Evolutionary conservation across 495 filamentous ascomycete species (phyloP).

Genomic region (Hypoxylon fragiforme): DNA sequence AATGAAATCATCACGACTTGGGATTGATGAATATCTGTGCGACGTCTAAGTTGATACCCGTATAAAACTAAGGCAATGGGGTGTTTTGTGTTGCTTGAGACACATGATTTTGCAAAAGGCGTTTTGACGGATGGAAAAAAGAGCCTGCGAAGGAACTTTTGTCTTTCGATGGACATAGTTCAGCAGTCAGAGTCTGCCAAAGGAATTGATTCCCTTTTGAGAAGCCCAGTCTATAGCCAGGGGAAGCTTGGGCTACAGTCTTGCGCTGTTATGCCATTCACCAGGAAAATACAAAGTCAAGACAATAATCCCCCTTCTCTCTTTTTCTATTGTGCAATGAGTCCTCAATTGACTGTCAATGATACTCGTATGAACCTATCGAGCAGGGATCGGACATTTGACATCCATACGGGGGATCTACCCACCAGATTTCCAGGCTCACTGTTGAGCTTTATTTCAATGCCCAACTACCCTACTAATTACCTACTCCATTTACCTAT

Average conservation of each 20-base stretch:
- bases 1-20: conserved; percentile 22
- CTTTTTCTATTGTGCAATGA: too few species aligned
- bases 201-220: not conserved
- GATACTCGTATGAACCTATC: too few species aligned
- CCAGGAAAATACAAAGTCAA: not conserved
- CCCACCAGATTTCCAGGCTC: too few species aligned
- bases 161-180: not conserved
- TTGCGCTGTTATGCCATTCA: too few species aligned
- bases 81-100: conserved; percentile 3
- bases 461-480: too few species aligned
- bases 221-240: not conserved
- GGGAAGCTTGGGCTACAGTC: too few species aligned
- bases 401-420: not conserved
- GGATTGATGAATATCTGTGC: conserved; percentile 1
- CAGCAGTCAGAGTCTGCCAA: not conserved
- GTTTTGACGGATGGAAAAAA: conserved; percentile 18
- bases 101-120: conserved; percentile 2
- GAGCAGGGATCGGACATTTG: too few species aligned
- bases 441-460: too few species aligned
- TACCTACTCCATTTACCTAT: too few species aligned
- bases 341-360: too few species aligned
- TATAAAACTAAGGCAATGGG: conserved; percentile 1
- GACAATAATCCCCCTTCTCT: too few species aligned
- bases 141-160: not conserved
- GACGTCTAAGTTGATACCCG: conserved; percentile 21